Percentiles rank a stretch among this genome's conserved stretches.
Conservation (phyloP, 2,329 filamentous ascomycete species). For the Diaporthe australafricana region DNA sequence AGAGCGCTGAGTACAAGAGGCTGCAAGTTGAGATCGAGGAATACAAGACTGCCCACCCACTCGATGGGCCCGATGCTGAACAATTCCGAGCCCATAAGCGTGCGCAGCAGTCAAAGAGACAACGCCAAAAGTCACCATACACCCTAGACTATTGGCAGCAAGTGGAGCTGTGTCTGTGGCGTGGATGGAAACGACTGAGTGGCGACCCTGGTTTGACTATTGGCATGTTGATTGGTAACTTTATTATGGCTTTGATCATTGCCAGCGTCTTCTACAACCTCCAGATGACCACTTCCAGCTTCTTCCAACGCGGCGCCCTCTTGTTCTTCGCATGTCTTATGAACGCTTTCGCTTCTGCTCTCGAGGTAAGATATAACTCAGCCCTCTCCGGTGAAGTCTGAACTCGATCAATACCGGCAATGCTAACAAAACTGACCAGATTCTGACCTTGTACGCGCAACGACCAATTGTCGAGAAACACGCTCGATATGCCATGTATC, state of each 20-base stretch:
- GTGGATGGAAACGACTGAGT: conserved; percentile 80
- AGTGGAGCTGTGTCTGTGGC: conserved; percentile 81
- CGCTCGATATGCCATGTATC: conserved; percentile 85
- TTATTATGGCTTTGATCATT: conserved; percentile 81
- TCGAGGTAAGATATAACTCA: conserved; percentile 66
- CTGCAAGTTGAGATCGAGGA: conserved; percentile 66
- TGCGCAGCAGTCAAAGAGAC: conserved; percentile 66
- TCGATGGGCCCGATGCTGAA: conserved; percentile 67
- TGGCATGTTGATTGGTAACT: conserved; percentile 77
- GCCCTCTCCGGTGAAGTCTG: conserved; percentile 27
- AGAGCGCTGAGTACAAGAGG: conserved; percentile 61
- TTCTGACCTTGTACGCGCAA: conserved; percentile 87
- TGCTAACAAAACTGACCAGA: conserved; percentile 56
- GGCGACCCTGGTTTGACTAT: conserved; percentile 83
- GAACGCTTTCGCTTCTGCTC: conserved; percentile 84
- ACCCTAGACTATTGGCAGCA: conserved; percentile 84
- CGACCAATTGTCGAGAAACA: conserved; percentile 95
- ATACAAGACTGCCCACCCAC: conserved; percentile 64
- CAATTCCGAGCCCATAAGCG: conserved; percentile 66
- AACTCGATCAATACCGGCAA: conserved; percentile 25
- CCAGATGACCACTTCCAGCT: conserved; percentile 71
- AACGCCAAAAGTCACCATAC: conserved; percentile 80
- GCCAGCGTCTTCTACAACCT: conserved; percentile 86
- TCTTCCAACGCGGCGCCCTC: conserved; percentile 82
- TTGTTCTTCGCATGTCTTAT: conserved; percentile 90